Conservation (phyloP, 257 asterid species). For the Echites panduratus region DNA sequence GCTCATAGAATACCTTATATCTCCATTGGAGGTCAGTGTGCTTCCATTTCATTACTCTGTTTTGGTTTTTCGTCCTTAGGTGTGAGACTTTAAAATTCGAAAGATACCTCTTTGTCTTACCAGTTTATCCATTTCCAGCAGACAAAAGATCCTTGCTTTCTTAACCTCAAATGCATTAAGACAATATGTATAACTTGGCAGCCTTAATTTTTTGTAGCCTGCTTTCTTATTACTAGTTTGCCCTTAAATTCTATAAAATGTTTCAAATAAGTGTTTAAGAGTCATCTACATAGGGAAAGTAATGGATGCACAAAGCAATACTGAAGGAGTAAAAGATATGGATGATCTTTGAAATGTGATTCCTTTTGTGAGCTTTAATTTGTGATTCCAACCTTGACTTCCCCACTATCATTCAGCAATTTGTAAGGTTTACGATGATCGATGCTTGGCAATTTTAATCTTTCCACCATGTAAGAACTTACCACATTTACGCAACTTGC, state of each 20-base stretch:
- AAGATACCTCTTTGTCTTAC: neutral
- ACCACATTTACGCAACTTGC: too few species aligned
- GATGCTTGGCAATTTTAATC: too few species aligned
- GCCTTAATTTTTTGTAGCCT: neutral
- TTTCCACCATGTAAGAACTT: too few species aligned
- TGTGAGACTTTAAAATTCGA: neutral
- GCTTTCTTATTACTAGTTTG: too few species aligned
- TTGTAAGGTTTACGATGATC: too few species aligned
- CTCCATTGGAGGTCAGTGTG: slow-evolving; percentile 63
- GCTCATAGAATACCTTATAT: slow-evolving; percentile 81
- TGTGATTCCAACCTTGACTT: too few species aligned
- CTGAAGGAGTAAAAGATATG: neutral
- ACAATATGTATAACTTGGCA: neutral
- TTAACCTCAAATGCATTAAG: too few species aligned
- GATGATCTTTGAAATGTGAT: neutral
- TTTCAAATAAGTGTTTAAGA: neutral
- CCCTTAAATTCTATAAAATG: neutral
- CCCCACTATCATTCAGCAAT: too few species aligned
- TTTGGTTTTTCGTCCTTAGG: neutral
- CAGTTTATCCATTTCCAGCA: too few species aligned
- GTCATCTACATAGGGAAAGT: neutral
- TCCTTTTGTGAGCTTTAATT: neutral
- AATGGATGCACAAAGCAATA: neutral
- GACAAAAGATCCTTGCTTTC: too few species aligned
- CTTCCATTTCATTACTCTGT: neutral